These are phyloP conservation scores for Turritis glabra DNA, from an alignment of 345 rosid species.

Conservation along the genomic window DNA sequence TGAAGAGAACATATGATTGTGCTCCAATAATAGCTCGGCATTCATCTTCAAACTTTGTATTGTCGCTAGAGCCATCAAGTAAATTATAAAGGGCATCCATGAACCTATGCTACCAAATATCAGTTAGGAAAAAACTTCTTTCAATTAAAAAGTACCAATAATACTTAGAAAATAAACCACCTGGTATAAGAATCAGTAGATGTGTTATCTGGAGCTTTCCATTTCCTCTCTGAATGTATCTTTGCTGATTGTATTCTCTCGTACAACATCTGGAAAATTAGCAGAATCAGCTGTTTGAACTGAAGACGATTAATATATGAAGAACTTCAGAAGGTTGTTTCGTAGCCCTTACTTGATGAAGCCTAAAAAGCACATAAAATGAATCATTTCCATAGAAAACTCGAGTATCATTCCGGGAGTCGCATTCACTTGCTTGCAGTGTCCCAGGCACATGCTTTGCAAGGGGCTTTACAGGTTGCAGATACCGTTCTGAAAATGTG, in stretches of 20 bases:
- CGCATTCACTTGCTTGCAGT: constrained; percentile 49
- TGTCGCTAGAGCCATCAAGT: constrained; percentile 90
- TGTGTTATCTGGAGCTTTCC: constrained; percentile 79
- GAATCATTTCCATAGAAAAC: constrained; percentile 96
- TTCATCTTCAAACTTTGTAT: constrained; percentile 95
- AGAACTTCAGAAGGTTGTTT: constrained; percentile 15
- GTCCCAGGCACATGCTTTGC: constrained; percentile 71
- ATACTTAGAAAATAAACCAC: constrained; percentile 41
- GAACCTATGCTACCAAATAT: constrained; percentile 53
- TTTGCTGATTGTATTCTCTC: constrained; percentile 95
- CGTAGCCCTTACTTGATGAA: constrained; percentile 76
- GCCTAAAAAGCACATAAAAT: constrained; percentile 91
- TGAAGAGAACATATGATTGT: constrained; percentile 89
- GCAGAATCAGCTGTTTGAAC: constrained; percentile 1
- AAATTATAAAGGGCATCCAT: constrained; percentile 87
- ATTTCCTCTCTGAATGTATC: constrained; percentile 87
- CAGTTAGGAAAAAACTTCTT: neutral
- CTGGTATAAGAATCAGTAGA: constrained; percentile 83
- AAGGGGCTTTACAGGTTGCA: constrained; percentile 77
- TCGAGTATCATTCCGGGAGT: constrained; percentile 53
- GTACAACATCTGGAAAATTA: constrained; percentile 64
- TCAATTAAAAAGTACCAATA: neutral
- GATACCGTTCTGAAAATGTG: constrained; percentile 77
- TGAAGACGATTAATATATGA: neutral
- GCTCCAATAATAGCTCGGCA: constrained; percentile 97